Evolutionary conservation across 352 stramenopile genomes (phyloP), one percentile per base, ranked within the genome.

Genomic region (Globisporangium paddicum): DNA sequence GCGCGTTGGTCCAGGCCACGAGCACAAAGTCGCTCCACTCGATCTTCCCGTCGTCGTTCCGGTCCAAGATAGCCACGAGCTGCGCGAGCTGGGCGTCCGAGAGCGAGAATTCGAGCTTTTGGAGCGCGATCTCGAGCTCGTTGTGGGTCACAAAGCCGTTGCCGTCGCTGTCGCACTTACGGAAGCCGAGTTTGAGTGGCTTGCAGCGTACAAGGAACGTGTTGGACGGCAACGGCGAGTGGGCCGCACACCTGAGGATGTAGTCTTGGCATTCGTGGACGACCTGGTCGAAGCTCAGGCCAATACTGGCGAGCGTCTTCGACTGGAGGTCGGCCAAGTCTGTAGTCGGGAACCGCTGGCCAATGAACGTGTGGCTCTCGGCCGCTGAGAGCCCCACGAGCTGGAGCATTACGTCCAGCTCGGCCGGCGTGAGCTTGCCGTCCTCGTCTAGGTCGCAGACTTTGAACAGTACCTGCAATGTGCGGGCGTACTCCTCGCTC

Each of bases 11-110:
- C 67, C 71, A 81, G 37, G 62, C 67, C 0, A 59, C 58, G 44
- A 71, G 66, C 25, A 84, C 54, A 47, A 81, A 81, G n/a, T 84
- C 72, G 48, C 65, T 69, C 72, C 69, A 84, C 25, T 84, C 69
- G 30, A 84, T 65, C 13, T 18, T 56, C 8, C 70, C 72, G 46
- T 79, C 63, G 0, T 44, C 28, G 55, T 77, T 73, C 1, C 69
- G 58, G 30, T 84, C 75, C 3, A 84, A 60, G 11, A 71, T 55
- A 3, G n/a, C 5, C n/a, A 73, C 62, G 41, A 79, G 67, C 2
- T 11, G 26, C 32, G 72, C 51, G 8, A 81, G 53, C 2, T 81
- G 63, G 19, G 61, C 60, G 35, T 82, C 75, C 5, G 41, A 55
- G 2, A 79, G 37, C 0, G 69, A 50, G 6, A 73, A n/a, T n/a